phyloP scores from a whole-genome alignment of 192 early-diverging fungal genomes.

The Dissophora ornata region DNA sequence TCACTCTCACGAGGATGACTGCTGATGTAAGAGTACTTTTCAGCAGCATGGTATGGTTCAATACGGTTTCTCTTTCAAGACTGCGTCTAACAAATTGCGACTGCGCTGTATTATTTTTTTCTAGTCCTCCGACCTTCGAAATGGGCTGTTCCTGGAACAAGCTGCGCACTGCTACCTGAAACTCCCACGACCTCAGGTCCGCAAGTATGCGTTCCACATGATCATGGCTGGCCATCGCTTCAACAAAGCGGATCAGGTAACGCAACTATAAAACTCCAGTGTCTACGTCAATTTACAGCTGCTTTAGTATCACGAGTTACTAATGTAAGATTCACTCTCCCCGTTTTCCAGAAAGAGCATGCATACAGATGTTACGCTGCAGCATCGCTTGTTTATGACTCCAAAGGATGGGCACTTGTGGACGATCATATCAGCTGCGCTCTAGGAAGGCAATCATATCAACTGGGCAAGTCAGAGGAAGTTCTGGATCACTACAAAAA shows the following conservation, averaged over 20 bases:
- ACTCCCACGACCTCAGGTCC: slow-evolving; percentile 70
- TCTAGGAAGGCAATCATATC: slow-evolving; percentile 83
- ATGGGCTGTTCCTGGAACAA: slow-evolving; percentile 89
- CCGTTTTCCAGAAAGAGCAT: slow-evolving; percentile 79
- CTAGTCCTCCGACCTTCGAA: slow-evolving; percentile 79
- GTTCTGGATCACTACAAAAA: slow-evolving; percentile 84
- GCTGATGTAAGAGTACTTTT: slow-evolving; percentile 70
- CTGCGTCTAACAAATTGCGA: too few species aligned
- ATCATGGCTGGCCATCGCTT: slow-evolving; percentile 89
- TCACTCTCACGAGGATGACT: slow-evolving; percentile 76
- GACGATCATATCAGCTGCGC: slow-evolving; percentile 93
- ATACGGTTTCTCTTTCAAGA: too few species aligned
- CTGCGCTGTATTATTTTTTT: not conserved
- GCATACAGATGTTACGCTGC: slow-evolving; percentile 82
- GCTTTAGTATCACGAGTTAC: too few species aligned
- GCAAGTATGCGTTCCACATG: slow-evolving; percentile 92
- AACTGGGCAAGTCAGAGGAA: slow-evolving; percentile 77
- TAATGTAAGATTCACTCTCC: too few species aligned
- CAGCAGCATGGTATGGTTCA: too few species aligned
- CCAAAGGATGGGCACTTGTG: slow-evolving; percentile 76
- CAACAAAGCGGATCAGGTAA: slow-evolving; percentile 81
- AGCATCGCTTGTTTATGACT: slow-evolving; percentile 70
- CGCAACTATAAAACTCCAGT: not conserved
- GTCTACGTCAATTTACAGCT: too few species aligned
- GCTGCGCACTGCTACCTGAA: slow-evolving; percentile 85